Base-by-base conservation (phyloP, 2,329 filamentous ascomycete genomes). In the Ceratocystis destructans region DNA sequence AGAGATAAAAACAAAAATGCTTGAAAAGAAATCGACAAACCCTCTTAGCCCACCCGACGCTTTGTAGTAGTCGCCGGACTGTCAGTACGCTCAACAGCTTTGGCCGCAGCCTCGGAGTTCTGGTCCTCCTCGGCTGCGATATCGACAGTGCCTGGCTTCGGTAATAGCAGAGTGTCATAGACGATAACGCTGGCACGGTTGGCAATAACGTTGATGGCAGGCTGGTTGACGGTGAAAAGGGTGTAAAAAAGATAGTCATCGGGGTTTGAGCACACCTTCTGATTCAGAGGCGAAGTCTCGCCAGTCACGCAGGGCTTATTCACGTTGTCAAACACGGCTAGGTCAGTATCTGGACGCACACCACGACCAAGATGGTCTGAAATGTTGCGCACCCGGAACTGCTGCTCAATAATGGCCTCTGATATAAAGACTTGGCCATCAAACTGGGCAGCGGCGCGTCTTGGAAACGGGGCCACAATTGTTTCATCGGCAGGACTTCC, bases 211-310 rank as follows among this genome's bases (percentile, higher is more conserved):
- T 62, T 50, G 15, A 59, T 44, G 31, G 66, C 66, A 15, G 57
- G 57, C 37, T 66, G 72, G 44, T 71, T 71, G 5, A 83, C 72
- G 0, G 75, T 79, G 53, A 82, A 82, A 0, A 76, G 74, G 62
- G 81, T 80, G 72, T 78, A 80, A 71, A 83, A 84, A 1, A 85
- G 73, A 68, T 81, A 79, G 12, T 78, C 74, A 15, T 78, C 73
- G 1, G 79, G 79, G 2, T 72, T 70, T 1, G 76, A 72, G 70
- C 82, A 84, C 31, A 75, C 66, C 59, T 61, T 62, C 8, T 55
- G 71, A 68, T 20, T 59, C 57, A 5, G 25, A 28, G 5, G 67
- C 53, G 20, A 66, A 65, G 15, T 69, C 48, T 71, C 69, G 48
- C 70, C 69, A 25, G 72, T 71, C 31, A 77, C 68, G 63, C 80